These are phyloP conservation scores for Leccinum fallax DNA, from an alignment of 1,284 basidiomycete species.

Conservation along the genomic window DNA sequence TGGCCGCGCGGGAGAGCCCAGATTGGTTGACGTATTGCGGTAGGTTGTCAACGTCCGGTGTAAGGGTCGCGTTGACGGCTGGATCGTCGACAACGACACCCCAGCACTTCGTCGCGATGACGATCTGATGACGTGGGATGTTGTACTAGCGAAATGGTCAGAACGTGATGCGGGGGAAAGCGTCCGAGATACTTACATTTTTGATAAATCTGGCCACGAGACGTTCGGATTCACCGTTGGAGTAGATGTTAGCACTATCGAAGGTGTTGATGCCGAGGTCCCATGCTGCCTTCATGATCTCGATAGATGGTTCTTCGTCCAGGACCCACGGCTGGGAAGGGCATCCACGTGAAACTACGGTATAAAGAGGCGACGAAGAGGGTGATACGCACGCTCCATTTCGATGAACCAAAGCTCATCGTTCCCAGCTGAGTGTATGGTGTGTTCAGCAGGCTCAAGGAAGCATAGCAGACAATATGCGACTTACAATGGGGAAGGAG, in stretches of 20 bases:
- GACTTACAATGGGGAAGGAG: neutral
- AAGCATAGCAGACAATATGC: neutral
- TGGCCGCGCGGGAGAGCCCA: neutral
- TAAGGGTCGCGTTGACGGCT: neutral
- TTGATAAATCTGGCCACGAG: neutral
- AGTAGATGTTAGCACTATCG: neutral
- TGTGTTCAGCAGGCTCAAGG: neutral
- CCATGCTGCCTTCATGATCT: neutral
- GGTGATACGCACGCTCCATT: neutral
- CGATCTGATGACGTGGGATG: no score
- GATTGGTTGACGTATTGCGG: neutral
- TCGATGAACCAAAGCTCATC: neutral
- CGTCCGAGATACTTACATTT: neutral
- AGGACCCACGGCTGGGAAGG: neutral
- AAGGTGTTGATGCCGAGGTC: neutral
- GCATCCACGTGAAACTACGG: neutral
- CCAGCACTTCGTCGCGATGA: no score
- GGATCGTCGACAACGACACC: no score
- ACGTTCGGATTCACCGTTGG: neutral
- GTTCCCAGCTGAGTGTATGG: neutral
- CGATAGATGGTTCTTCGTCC: neutral
- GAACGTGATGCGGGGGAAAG: neutral
- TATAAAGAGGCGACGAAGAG: neutral
- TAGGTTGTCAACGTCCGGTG: neutral
- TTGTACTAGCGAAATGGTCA: neutral